A percentile compares a stretch with the other conserved stretches of the same genome.
phyloP scores from a whole-genome alignment of 495 filamentous ascomycete species.

The Aspergillus asperescens region DNA sequence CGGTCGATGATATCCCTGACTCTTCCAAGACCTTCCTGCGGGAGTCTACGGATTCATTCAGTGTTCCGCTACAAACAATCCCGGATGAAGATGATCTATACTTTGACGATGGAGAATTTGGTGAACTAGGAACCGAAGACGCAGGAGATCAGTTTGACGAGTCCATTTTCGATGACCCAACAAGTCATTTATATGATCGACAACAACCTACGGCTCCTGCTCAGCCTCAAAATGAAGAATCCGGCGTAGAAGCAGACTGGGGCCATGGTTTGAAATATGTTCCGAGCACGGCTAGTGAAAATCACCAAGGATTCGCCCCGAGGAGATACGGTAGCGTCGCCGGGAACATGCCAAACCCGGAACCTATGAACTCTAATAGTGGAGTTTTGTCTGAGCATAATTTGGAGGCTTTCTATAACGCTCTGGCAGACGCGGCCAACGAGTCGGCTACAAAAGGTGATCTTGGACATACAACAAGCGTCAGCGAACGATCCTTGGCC shows the following conservation, averaged over 20 bases:
- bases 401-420: conserved; percentile 68
- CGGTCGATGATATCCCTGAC: neutral
- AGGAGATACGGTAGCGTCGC: conserved; percentile 28
- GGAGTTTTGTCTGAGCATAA: conserved; percentile 53
- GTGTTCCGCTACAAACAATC: neutral
- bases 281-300: conserved; percentile 40
- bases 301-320: conserved; percentile 19
- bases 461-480: conserved; percentile 53
- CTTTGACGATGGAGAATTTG: conserved; percentile 74
- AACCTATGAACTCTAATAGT: conserved; percentile 28
- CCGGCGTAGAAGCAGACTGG: conserved; percentile 8
- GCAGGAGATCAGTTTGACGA: conserved; percentile 64
- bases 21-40: neutral
- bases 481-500: conserved; percentile 35
- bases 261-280: conserved; percentile 30
- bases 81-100: conserved; percentile 62
- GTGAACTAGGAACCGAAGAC: conserved; percentile 42
- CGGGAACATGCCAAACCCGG: conserved; percentile 28
- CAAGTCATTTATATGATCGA: conserved; percentile 44
- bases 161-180: conserved; percentile 69
- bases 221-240: conserved; percentile 3
- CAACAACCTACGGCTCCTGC: conserved; percentile 21
- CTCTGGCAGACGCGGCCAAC: conserved; percentile 72
- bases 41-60: neutral
- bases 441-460: conserved; percentile 65